These are phyloP conservation scores for Exidia glandulosa DNA, from an alignment of 768 basidiomycete species.

Conservation along the genomic window DNA sequence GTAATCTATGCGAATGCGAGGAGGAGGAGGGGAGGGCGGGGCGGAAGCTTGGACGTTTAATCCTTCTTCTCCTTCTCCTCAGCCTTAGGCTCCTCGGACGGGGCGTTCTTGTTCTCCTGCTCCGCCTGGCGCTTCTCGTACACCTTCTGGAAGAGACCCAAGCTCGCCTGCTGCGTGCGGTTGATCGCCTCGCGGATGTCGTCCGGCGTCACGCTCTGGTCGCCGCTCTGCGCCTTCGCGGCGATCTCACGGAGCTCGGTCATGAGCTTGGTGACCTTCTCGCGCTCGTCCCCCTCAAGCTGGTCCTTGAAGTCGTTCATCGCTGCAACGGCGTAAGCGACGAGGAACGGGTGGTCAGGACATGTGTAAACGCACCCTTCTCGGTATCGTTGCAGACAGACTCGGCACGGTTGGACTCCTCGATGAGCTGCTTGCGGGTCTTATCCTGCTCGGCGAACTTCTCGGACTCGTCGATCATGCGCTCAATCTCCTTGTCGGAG, in stretches of 20 bases:
- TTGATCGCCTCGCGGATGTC: conserved; percentile 84
- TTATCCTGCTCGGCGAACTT: conserved; percentile 90
- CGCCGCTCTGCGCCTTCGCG: conserved; percentile 80
- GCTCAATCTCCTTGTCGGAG: conserved; percentile 91
- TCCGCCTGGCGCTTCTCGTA: conserved; percentile 84
- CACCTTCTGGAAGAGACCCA: conserved; percentile 94
- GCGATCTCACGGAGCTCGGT: conserved; percentile 81
- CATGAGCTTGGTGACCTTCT: conserved; percentile 84
- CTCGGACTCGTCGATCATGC: conserved; percentile 93
- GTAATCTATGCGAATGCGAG: conserved; percentile 1
- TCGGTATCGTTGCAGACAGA: conserved; percentile 90
- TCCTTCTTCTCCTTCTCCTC: conserved; percentile 74
- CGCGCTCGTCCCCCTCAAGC: conserved; percentile 83
- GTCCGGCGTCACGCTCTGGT: conserved; percentile 72
- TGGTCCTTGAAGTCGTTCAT: conserved; percentile 98
- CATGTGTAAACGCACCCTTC: conserved; percentile 56
- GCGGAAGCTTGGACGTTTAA: conserved; percentile 26
- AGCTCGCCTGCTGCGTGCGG: conserved; percentile 89
- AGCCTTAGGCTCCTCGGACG: conserved; percentile 19
- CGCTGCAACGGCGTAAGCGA: conserved; percentile 33
- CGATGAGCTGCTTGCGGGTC: conserved; percentile 75
- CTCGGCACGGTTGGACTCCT: conserved; percentile 94
- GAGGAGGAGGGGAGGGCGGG: not conserved
- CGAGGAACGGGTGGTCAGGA: not conserved
- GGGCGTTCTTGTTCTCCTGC: conserved; percentile 31